phyloP scores from a whole-genome alignment of 805 yeast genomes.

The Candida railenensis region DNA sequence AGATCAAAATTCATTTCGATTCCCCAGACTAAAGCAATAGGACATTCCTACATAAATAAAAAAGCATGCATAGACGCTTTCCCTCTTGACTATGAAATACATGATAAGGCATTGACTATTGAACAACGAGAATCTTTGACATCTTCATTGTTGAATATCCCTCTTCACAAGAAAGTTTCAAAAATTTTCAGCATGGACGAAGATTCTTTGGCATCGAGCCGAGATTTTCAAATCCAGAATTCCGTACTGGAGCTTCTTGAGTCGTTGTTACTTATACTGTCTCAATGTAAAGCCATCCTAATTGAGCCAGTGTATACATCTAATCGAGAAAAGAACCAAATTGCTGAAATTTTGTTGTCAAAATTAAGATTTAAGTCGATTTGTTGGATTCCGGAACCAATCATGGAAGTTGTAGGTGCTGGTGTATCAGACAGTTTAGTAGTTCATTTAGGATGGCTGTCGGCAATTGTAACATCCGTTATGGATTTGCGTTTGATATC shows the following conservation, averaged over 20 bases:
- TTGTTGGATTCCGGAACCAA: constrained; percentile 17
- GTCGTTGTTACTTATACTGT: constrained; percentile 16
- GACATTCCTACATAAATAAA: background rate
- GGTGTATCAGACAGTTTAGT: constrained; percentile 24
- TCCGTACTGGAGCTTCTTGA: constrained; percentile 14
- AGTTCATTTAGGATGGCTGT: constrained; percentile 29
- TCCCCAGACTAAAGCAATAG: background rate
- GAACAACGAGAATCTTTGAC: constrained; percentile 12
- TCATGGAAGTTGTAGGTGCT: constrained; percentile 20
- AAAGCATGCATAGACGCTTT: background rate
- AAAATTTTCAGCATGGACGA: constrained; percentile 10
- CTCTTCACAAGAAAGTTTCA: constrained; percentile 5
- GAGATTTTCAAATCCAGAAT: background rate
- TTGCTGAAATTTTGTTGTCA: constrained; percentile 20
- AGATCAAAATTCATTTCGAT: background rate
- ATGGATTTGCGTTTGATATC: constrained; percentile 22
- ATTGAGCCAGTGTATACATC: constrained; percentile 18
- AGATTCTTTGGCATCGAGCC: constrained; percentile 5
- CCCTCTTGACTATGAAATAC: constrained; percentile 20
- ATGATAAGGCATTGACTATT: constrained; percentile 18
- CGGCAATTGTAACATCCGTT: constrained; percentile 16
- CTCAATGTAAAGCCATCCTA: constrained; percentile 19
- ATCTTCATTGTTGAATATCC: background rate
- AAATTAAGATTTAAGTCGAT: constrained; percentile 23
- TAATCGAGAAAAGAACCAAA: constrained; percentile 11